A percentile compares a stretch with the other conserved stretches of the same genome.
Evolutionary conservation across 345 rosid genomes (phyloP).

Genomic region (Acer yangbiense): DNA sequence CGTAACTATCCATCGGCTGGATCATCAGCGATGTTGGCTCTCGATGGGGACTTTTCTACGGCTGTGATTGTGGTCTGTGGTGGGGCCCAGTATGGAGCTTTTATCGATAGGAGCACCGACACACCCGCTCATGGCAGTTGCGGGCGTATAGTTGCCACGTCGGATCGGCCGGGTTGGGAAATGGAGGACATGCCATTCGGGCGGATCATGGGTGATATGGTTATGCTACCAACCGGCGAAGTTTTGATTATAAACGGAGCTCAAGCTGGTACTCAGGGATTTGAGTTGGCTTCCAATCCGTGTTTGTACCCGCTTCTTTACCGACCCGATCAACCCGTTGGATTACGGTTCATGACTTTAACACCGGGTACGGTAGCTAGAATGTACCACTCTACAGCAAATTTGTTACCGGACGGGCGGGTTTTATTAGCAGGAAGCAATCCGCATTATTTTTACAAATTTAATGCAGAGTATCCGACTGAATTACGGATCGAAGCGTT

Average conservation of each 20-base stretch:
- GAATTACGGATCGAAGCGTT: slow-evolving; percentile 87
- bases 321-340: slow-evolving; percentile 61
- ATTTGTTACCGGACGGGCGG: slow-evolving; percentile 82
- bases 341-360: slow-evolving; percentile 68
- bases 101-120: slow-evolving; percentile 47
- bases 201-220: slow-evolving; percentile 95
- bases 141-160: slow-evolving; percentile 61
- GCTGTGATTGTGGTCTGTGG: slow-evolving; percentile 80
- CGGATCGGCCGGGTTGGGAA: slow-evolving; percentile 53
- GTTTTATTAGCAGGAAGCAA: slow-evolving; percentile 83
- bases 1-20: slow-evolving; percentile 89
- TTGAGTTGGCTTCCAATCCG: slow-evolving; percentile 66
- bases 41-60: slow-evolving; percentile 46
- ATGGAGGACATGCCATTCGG: slow-evolving; percentile 89
- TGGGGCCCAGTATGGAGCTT: slow-evolving; percentile 80
- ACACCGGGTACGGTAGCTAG: slow-evolving; percentile 81
- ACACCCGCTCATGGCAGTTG: slow-evolving; percentile 63
- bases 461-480: slow-evolving; percentile 58
- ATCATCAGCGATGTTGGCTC: slow-evolving; percentile 74
- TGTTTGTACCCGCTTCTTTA: slow-evolving; percentile 62
- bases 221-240: slow-evolving; percentile 80
- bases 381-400: slow-evolving; percentile 93
- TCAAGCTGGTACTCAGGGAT: slow-evolving; percentile 73
- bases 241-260: slow-evolving; percentile 83
- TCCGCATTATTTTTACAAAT: slow-evolving; percentile 76